A percentile compares a stretch with the other conserved stretches of the same genome.
phyloP scores from a whole-genome alignment of 805 yeast species.

The Pichia paraexigua region DNA sequence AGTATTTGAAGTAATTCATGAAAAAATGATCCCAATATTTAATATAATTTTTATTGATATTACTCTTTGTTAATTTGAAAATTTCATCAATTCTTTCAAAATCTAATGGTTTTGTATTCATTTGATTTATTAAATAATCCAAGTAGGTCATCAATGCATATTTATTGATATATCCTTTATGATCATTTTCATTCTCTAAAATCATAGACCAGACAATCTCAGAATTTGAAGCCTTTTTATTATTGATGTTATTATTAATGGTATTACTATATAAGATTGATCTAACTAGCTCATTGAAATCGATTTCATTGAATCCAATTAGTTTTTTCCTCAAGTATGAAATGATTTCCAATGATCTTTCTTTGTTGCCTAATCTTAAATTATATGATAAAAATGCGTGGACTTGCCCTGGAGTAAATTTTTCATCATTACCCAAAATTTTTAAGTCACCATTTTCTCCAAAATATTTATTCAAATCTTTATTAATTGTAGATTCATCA shows the following conservation, averaged over 20 bases:
- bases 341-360: conserved; percentile 24
- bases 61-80: conserved; percentile 12
- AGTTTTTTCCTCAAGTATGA: conserved; percentile 20
- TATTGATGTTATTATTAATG: not conserved
- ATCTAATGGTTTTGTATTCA: conserved; percentile 11
- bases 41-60: conserved; percentile 11
- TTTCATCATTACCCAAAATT: conserved; percentile 12
- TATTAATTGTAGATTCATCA: conserved; percentile 9
- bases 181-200: conserved; percentile 4
- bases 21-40: conserved; percentile 27
- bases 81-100: conserved; percentile 20
- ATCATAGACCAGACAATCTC: conserved; percentile 26
- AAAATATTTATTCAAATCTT: not conserved
- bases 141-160: conserved; percentile 23
- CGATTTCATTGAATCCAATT: conserved; percentile 20
- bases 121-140: conserved; percentile 21
- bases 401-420: conserved; percentile 24
- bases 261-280: conserved; percentile 17
- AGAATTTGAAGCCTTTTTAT: conserved; percentile 1
- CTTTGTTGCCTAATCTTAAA: conserved; percentile 20
- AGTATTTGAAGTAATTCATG: conserved; percentile 26
- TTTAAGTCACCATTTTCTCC: conserved; percentile 8
- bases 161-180: conserved; percentile 15
- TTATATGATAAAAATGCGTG: conserved; percentile 24
- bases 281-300: conserved; percentile 26